Conservation (phyloP, 1,139 yeast species). For the Yamadazyma sp. region DNA sequence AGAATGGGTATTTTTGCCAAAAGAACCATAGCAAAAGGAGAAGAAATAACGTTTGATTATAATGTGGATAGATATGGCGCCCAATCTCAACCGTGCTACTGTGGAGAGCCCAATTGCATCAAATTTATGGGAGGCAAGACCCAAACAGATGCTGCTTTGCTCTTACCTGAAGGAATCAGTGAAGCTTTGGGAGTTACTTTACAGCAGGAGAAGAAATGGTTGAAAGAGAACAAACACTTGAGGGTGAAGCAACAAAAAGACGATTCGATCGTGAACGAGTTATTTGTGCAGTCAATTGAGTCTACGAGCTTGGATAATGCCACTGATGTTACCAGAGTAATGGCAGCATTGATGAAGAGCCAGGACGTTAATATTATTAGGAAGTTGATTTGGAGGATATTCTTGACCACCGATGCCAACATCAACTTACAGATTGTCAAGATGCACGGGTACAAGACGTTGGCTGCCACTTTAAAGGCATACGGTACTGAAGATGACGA, state of each 20-base stretch:
- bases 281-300: slow-evolving; percentile 60
- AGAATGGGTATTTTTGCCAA: slow-evolving; percentile 95
- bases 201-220: slow-evolving; percentile 60
- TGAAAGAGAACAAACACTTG: slow-evolving; percentile 55
- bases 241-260: slow-evolving; percentile 51
- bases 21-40: slow-evolving; percentile 69
- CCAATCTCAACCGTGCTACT: slow-evolving; percentile 88
- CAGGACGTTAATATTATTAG: slow-evolving; percentile 67
- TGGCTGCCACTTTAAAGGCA: slow-evolving; percentile 58
- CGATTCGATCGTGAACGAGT: slow-evolving; percentile 60
- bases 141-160: slow-evolving; percentile 85
- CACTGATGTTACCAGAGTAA: slow-evolving; percentile 72
- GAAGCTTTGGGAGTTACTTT: slow-evolving; percentile 83
- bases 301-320: slow-evolving; percentile 50
- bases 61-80: slow-evolving; percentile 97
- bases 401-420: slow-evolving; percentile 52
- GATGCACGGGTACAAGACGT: slow-evolving; percentile 85
- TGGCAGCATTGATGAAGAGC: slow-evolving; percentile 77
- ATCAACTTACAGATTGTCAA: slow-evolving; percentile 63
- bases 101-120: slow-evolving; percentile 90
- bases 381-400: slow-evolving; percentile 68
- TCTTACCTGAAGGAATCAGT: slow-evolving; percentile 78
- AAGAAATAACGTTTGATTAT: slow-evolving; percentile 92
- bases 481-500: slow-evolving; percentile 33
- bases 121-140: slow-evolving; percentile 96